Percentiles rank a stretch among this genome's conserved stretches.
These are phyloP conservation scores for Saccharum officinarum DNA, from an alignment of 176 grass and related monocot species.

Conservation along the genomic window DNA sequence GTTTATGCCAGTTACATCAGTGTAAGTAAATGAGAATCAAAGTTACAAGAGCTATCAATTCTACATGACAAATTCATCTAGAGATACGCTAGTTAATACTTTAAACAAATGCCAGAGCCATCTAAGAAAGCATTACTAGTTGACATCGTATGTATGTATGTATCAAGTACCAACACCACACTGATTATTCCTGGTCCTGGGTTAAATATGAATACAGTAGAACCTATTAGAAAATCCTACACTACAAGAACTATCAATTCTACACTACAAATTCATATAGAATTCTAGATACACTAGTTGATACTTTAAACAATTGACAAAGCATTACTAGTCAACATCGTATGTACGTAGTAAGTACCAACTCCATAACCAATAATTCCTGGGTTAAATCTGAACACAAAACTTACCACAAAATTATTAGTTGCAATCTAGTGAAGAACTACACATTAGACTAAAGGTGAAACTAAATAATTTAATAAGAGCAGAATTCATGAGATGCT, in stretches of 20 bases:
- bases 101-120: neutral
- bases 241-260: neutral
- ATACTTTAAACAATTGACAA: neutral
- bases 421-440: constrained; percentile 1
- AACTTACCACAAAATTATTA: neutral
- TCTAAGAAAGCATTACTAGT: neutral
- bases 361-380: constrained; percentile 1
- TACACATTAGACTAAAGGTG: neutral
- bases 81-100: neutral
- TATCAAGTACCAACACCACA: neutral
- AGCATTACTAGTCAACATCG: neutral
- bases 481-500: constrained; percentile 5
- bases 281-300: neutral
- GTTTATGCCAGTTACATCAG: neutral
- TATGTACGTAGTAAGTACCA: neutral
- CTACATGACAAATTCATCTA: neutral
- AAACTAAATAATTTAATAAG: neutral
- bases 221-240: neutral
- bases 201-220: neutral
- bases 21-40: neutral
- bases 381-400: neutral
- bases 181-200: neutral
- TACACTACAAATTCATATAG: neutral
- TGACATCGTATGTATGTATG: neutral
- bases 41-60: neutral